phyloP scores from a whole-genome alignment of 805 yeast species.

The Yarrowia porcina region DNA sequence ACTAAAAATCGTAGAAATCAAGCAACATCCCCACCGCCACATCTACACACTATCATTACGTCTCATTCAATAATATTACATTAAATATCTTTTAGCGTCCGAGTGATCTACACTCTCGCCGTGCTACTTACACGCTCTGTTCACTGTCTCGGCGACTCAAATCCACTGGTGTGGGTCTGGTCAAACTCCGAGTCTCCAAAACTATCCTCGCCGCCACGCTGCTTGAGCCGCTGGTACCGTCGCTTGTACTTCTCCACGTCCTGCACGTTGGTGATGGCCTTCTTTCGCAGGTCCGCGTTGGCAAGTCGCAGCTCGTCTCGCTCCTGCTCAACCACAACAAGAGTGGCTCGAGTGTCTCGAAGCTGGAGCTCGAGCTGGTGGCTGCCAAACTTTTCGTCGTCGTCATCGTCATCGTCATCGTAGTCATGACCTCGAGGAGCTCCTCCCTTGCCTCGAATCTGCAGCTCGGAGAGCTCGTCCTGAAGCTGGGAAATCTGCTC shows the following conservation, averaged over 20 bases:
- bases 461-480: constrained; percentile 68
- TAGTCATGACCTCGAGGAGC: constrained; percentile 33
- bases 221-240: constrained; percentile 22
- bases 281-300: constrained; percentile 36
- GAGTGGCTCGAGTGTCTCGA: constrained; percentile 79
- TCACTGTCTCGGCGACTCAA: constrained; percentile 13
- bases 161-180: constrained; percentile 27
- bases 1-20: too few species aligned
- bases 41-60: too few species aligned
- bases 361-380: constrained; percentile 71
- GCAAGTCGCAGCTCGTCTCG: constrained; percentile 58
- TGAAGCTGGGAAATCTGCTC: constrained; percentile 53
- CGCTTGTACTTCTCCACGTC: constrained; percentile 30
- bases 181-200: constrained; percentile 29
- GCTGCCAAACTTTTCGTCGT: constrained; percentile 32
- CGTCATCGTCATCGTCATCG: constrained; percentile 35
- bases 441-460: constrained; percentile 40
- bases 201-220: constrained; percentile 27
- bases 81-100: constrained; percentile 15
- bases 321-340: constrained; percentile 76
- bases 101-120: neutral
- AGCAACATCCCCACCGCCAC: too few species aligned
- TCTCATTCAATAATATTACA: constrained; percentile 8
- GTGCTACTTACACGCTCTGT: neutral
- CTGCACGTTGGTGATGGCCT: constrained; percentile 33